Evolutionary conservation across 202 grass and related monocot genomes (phyloP).

Genomic region (Elaeis oleifera): DNA sequence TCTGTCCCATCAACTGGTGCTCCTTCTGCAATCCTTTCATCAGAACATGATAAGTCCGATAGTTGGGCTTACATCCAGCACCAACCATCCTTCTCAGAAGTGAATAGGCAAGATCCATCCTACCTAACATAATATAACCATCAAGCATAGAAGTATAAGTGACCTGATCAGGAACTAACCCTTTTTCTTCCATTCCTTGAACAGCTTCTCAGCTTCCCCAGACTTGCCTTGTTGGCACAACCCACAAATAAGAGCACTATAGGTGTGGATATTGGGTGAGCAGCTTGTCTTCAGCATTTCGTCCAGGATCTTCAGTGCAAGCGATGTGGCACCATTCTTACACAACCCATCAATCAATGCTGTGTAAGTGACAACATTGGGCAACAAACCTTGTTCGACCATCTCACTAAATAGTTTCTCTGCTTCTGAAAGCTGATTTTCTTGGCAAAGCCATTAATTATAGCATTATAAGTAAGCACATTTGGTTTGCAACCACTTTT

Average conservation of each 20-base stretch:
- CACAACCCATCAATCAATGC: constrained; percentile 13
- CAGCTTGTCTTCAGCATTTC: constrained; percentile 37
- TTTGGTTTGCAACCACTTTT: constrained; percentile 15
- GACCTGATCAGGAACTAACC: constrained; percentile 46
- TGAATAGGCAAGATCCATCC: constrained; percentile 39
- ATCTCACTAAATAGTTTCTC: constrained; percentile 4
- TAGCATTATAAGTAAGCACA: constrained; percentile 7
- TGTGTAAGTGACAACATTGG: constrained; percentile 18
- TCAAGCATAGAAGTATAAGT: constrained; percentile 49
- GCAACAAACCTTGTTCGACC: constrained; percentile 5
- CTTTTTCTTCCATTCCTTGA: constrained; percentile 35
- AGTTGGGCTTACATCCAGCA: constrained; percentile 41
- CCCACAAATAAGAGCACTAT: constrained; percentile 50
- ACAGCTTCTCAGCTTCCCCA: constrained; percentile 45
- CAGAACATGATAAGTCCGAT: constrained; percentile 42
- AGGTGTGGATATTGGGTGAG: constrained; percentile 47
- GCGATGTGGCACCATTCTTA: constrained; percentile 14
- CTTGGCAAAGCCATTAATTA: constrained; percentile 11
- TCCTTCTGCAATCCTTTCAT: constrained; percentile 47
- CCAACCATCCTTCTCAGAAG: constrained; percentile 40
- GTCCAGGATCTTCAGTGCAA: constrained; percentile 17
- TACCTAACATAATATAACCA: constrained; percentile 42
- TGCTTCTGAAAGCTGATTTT: constrained; percentile 11
- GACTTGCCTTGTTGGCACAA: constrained; percentile 44
- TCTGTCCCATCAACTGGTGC: constrained; percentile 29